These are phyloP conservation scores for Entomortierella parvispora DNA, from an alignment of 192 early-diverging fungal genomes.

Conservation along the genomic window DNA sequence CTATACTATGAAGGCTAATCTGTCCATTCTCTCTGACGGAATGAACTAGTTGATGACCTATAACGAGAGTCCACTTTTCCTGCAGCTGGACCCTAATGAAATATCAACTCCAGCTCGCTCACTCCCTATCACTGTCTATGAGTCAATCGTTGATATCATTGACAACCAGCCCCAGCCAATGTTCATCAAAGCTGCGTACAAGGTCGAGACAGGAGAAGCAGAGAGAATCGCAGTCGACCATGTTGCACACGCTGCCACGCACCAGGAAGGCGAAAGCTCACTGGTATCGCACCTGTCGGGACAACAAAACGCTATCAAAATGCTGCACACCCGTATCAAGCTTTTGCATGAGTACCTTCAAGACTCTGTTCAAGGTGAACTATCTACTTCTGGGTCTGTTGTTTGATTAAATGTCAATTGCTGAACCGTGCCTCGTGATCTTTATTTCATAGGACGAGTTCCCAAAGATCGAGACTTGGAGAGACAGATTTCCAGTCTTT, in stretches of 20 bases:
- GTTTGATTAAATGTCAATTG: background rate
- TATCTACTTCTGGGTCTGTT: background rate
- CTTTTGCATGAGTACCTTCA: slow-evolving; percentile 77
- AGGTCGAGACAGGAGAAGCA: slow-evolving; percentile 86
- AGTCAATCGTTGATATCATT: slow-evolving; percentile 78
- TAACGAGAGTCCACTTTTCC: slow-evolving; percentile 82
- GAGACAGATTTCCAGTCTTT: slow-evolving; percentile 80
- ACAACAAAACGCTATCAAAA: slow-evolving; percentile 84
- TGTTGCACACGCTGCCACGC: slow-evolving; percentile 74
- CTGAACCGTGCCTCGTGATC: background rate
- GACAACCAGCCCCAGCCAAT: slow-evolving; percentile 63
- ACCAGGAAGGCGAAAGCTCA: slow-evolving; percentile 62
- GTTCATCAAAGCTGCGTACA: slow-evolving; percentile 74
- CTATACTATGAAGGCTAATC: too few species aligned
- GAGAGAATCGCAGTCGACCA: slow-evolving; percentile 91
- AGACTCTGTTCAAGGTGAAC: slow-evolving; percentile 73
- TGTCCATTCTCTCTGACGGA: background rate
- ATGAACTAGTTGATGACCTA: slow-evolving; percentile 67
- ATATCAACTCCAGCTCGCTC: slow-evolving; percentile 63
- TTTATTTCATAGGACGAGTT: slow-evolving; percentile 20
- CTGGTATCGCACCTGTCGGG: slow-evolving; percentile 75
- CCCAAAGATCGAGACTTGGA: slow-evolving; percentile 78
- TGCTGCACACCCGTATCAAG: slow-evolving; percentile 78
- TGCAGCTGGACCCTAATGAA: slow-evolving; percentile 74
- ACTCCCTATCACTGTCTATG: slow-evolving; percentile 81